These are phyloP conservation scores for Erythrobasidium hasegawianum DNA, from an alignment of 1,284 basidiomycete species.

Conservation along the genomic window DNA sequence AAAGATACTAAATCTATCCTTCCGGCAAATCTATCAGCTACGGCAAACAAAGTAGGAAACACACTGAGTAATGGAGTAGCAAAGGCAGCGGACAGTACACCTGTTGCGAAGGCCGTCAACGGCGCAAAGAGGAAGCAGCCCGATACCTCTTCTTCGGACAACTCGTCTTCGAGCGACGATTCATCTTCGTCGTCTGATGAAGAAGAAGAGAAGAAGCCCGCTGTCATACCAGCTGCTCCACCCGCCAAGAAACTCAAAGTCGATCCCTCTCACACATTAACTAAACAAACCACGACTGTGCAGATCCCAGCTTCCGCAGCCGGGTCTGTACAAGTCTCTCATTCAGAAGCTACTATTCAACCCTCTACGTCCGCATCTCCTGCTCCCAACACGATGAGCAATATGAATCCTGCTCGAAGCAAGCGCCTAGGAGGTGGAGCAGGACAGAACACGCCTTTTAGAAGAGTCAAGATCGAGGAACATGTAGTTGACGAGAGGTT, in stretches of 20 bases:
- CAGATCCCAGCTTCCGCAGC: constrained; percentile 34
- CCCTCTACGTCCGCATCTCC: constrained; percentile 3
- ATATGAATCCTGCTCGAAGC: not conserved
- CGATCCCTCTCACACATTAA: constrained; percentile 14
- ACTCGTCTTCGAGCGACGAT: constrained; percentile 6
- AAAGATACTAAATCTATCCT: constrained; percentile 40
- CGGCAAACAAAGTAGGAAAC: not conserved
- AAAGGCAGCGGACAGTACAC: not conserved
- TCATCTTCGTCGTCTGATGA: not conserved
- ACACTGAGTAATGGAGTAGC: not conserved
- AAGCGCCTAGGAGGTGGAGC: constrained; percentile 38
- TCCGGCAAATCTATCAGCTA: constrained; percentile 23
- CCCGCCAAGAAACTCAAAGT: constrained; percentile 36
- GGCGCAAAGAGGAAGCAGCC: not conserved
- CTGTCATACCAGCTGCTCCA: constrained; percentile 14
- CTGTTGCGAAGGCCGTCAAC: not conserved
- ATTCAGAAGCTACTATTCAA: constrained; percentile 4
- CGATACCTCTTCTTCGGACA: constrained; percentile 9
- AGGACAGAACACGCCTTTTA: constrained; percentile 60
- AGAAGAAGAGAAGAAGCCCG: not conserved
- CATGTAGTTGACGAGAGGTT: constrained; percentile 61
- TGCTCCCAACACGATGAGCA: constrained; percentile 22
- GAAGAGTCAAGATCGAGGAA: constrained; percentile 70
- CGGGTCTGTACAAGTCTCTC: constrained; percentile 15
- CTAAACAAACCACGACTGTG: constrained; percentile 16